Evolutionary conservation across 352 stramenopile species (phyloP).

Genomic region (Lagenidium giganteum): DNA sequence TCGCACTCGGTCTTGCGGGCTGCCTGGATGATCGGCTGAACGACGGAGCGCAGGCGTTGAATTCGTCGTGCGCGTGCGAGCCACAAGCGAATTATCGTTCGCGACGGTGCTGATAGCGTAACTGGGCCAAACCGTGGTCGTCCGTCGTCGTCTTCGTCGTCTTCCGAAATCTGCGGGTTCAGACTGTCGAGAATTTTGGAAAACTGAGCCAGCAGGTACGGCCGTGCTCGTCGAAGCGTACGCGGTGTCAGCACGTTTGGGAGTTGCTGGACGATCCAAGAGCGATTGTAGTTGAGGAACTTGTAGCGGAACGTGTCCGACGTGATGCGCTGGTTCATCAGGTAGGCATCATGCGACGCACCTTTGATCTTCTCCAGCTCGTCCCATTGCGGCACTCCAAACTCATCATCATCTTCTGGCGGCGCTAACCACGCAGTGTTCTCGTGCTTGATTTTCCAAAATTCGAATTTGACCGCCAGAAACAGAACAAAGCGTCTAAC

Average conservation of each 20-base stretch:
- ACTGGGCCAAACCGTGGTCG: slow-evolving; percentile 81
- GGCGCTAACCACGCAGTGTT: slow-evolving; percentile 91
- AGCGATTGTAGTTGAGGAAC: slow-evolving; percentile 95
- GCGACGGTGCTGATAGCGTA: slow-evolving; percentile 77
- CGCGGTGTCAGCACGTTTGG: slow-evolving; percentile 92
- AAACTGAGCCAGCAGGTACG: slow-evolving; percentile 94
- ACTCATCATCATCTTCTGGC: slow-evolving; percentile 86
- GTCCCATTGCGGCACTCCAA: slow-evolving; percentile 84
- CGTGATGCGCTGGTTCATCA: slow-evolving; percentile 96
- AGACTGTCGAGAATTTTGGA: slow-evolving; percentile 90
- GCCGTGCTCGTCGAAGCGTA: slow-evolving; percentile 81
- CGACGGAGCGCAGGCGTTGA: slow-evolving; percentile 69
- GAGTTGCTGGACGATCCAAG: slow-evolving; percentile 92
- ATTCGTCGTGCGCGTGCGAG: slow-evolving; percentile 71
- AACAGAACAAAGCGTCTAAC: slow-evolving; percentile 63
- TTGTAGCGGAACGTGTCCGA: slow-evolving; percentile 95
- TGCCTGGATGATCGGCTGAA: slow-evolving; percentile 87
- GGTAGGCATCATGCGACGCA: slow-evolving; percentile 87
- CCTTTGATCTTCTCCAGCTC: slow-evolving; percentile 88
- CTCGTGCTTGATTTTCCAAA: slow-evolving; percentile 95
- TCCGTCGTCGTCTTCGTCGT: slow-evolving; percentile 83
- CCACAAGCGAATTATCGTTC: slow-evolving; percentile 91
- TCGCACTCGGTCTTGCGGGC: slow-evolving; percentile 90
- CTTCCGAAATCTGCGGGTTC: slow-evolving; percentile 89
- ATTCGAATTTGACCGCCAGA: slow-evolving; percentile 74